phyloP scores from a whole-genome alignment of 225 moss, liverwort and hornwort species.

The Pleurozium schreberi region DNA sequence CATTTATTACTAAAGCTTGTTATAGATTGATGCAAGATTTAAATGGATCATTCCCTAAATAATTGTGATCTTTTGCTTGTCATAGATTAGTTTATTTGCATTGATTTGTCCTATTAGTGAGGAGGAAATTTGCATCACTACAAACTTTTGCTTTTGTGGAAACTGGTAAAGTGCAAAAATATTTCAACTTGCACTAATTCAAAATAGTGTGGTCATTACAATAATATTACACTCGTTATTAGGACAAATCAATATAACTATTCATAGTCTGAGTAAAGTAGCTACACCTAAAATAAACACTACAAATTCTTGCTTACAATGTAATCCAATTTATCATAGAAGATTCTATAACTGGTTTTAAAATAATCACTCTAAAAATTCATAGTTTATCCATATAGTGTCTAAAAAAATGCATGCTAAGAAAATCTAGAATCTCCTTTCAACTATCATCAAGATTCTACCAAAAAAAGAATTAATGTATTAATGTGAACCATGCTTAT shows the following conservation, averaged over 20 bases:
- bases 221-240: not conserved
- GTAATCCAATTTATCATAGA: too few species aligned
- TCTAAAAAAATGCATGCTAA: not conserved
- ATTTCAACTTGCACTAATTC: not conserved
- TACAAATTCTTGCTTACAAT: not conserved
- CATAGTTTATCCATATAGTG: not conserved
- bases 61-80: not conserved
- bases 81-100: not conserved
- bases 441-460: not conserved
- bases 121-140: not conserved
- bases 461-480: not conserved
- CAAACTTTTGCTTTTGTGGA: not conserved
- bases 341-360: too few species aligned
- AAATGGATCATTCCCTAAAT: not conserved
- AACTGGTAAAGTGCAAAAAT: not conserved
- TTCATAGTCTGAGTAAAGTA: rapidly evolving
- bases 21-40: not conserved
- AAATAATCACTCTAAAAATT: too few species aligned
- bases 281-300: rapidly evolving
- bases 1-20: not conserved
- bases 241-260: rapidly evolving
- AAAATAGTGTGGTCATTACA: not conserved
- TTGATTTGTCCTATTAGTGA: too few species aligned
- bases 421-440: not conserved
- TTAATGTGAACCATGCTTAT: not conserved